A percentile compares a stretch with the other conserved stretches of the same genome.
These are phyloP conservation scores for Rosa lucieae DNA, from an alignment of 306 rosid species.

Conservation along the genomic window DNA sequence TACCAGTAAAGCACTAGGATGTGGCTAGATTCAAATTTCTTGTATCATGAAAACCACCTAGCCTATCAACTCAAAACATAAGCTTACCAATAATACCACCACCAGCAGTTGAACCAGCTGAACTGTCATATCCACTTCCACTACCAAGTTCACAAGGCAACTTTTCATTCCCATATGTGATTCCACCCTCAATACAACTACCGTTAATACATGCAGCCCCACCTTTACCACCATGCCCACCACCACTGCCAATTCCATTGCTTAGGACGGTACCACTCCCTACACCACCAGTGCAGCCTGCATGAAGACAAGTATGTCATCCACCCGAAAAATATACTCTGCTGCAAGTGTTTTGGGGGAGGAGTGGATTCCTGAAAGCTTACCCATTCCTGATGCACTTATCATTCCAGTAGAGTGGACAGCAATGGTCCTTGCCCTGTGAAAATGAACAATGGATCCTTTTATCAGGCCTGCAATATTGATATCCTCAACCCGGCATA, in stretches of 20 bases:
- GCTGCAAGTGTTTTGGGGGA: not conserved
- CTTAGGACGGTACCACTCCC: constrained; percentile 63
- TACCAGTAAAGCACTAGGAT: not conserved
- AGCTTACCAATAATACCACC: constrained; percentile 91
- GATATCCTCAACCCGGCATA: constrained; percentile 94
- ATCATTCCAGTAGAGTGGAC: constrained; percentile 76
- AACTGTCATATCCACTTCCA: constrained; percentile 82
- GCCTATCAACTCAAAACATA: constrained; percentile 24
- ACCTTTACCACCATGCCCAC: constrained; percentile 97
- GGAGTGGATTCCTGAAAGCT: constrained; percentile 8
- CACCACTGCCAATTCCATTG: constrained; percentile 86
- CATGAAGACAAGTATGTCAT: constrained; percentile 13
- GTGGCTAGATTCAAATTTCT: constrained; percentile 2
- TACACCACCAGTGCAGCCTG: constrained; percentile 93
- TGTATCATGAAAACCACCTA: constrained; percentile 8
- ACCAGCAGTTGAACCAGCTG: constrained; percentile 66
- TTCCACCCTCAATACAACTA: constrained; percentile 68
- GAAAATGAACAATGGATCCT: constrained; percentile 97
- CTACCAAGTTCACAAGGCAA: constrained; percentile 99
- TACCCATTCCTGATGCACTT: constrained; percentile 96
- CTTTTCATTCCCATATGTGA: constrained; percentile 68
- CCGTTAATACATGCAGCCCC: constrained; percentile 61
- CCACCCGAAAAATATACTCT: constrained; percentile 3
- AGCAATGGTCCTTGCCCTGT: constrained; percentile 86
- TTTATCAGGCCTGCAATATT: constrained; percentile 82